A percentile compares a stretch with the other conserved stretches of the same genome.
These are phyloP conservation scores for Nicotiana undulata DNA, from an alignment of 257 asterid genomes.

Conservation along the genomic window DNA sequence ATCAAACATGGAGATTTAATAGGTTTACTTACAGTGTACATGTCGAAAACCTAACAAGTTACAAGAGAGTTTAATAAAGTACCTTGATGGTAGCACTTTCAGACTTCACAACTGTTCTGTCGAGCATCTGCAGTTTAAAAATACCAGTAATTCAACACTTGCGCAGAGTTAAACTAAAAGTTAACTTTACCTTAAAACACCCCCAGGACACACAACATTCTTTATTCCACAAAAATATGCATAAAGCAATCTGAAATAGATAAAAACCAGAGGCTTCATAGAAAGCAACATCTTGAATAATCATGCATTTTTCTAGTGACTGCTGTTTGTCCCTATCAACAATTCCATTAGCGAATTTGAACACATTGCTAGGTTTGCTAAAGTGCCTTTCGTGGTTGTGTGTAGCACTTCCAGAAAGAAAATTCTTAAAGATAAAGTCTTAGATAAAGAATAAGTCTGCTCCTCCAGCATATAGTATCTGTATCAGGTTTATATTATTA, in stretches of 20 bases:
- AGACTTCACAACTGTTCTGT: conserved; percentile 89
- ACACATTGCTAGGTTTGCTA: too few relatives aligned
- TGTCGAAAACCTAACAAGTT: background rate
- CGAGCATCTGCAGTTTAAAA: conserved; percentile 53
- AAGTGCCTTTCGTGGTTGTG: too few relatives aligned
- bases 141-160: background rate
- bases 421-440: too few relatives aligned
- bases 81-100: conserved; percentile 96
- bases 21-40: background rate
- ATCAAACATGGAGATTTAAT: background rate
- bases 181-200: background rate
- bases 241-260: background rate
- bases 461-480: too few relatives aligned
- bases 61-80: conserved; percentile 6
- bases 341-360: too few relatives aligned
- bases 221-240: background rate
- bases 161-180: background rate
- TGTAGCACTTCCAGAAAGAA: too few relatives aligned
- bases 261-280: too few relatives aligned
- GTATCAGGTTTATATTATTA: too few relatives aligned
- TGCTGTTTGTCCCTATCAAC: too few relatives aligned
- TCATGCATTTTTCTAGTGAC: too few relatives aligned
- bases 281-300: too few relatives aligned
- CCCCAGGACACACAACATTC: background rate
- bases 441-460: too few relatives aligned